These are phyloP conservation scores for Decorospora gaudefroyi DNA, from an alignment of 2,329 filamentous ascomycete genomes.

Conservation along the genomic window DNA sequence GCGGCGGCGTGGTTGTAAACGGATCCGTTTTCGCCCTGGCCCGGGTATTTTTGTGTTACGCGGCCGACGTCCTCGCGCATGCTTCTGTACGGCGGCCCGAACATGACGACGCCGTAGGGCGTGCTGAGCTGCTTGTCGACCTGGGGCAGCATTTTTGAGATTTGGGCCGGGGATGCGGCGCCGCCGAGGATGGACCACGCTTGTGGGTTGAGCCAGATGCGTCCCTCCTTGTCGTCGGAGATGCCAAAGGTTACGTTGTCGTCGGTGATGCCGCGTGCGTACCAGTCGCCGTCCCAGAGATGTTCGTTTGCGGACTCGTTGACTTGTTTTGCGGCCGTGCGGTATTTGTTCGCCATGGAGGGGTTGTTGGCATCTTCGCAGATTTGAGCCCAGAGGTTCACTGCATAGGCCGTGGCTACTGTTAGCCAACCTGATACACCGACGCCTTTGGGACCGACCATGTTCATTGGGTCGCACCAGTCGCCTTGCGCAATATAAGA, in stretches of 20 bases:
- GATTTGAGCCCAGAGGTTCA: conserved; percentile 59
- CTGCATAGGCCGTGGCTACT: conserved; percentile 59
- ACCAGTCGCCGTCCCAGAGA: conserved; percentile 63
- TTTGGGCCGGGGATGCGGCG: conserved; percentile 53
- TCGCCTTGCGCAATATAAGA: conserved; percentile 64
- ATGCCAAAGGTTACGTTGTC: conserved; percentile 59
- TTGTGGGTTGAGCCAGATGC: conserved; percentile 64
- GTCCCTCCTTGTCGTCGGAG: conserved; percentile 57
- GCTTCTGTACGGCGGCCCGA: conserved; percentile 57
- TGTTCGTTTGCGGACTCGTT: conserved; percentile 58
- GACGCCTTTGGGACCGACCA: conserved; percentile 63
- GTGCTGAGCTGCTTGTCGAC: conserved; percentile 59
- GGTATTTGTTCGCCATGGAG: conserved; percentile 53
- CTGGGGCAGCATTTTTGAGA: conserved; percentile 53
- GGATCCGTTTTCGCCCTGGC: conserved; percentile 62
- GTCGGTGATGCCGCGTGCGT: conserved; percentile 62
- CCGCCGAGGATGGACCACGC: conserved; percentile 61
- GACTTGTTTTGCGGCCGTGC: conserved; percentile 52
- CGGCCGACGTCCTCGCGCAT: conserved; percentile 65
- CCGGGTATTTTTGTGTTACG: conserved; percentile 63
- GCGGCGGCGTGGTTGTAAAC: conserved; percentile 63
- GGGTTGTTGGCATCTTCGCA: conserved; percentile 53
- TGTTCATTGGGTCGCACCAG: conserved; percentile 66
- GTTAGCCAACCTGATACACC: conserved; percentile 65
- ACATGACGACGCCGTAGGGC: conserved; percentile 62